Percentiles rank a stretch among this genome's conserved stretches.
phyloP scores from a whole-genome alignment of 306 rosid species.

The Pyrus betulifolia region DNA sequence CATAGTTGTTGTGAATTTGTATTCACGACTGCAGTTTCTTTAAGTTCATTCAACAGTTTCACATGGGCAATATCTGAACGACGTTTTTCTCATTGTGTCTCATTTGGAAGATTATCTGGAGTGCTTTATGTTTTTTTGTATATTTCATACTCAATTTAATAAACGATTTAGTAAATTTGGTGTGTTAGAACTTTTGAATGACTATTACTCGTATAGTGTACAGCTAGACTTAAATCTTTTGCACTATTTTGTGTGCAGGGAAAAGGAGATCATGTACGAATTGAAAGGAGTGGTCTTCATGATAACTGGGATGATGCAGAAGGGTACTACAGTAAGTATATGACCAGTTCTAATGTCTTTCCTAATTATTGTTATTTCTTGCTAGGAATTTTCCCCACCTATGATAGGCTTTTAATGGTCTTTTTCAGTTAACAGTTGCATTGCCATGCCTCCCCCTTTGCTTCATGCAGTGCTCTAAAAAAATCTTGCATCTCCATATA shows the following conservation, averaged over 20 bases:
- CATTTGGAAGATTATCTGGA: background rate
- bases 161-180: background rate
- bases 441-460: background rate
- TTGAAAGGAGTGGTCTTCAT: conserved; percentile 79
- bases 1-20: background rate
- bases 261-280: conserved; percentile 55
- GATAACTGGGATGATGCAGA: conserved; percentile 99
- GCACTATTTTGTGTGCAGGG: conserved; percentile 38
- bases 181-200: background rate
- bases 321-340: conserved; percentile 88
- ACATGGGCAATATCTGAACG: background rate
- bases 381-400: background rate
- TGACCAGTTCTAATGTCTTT: background rate
- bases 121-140: too few relatives aligned
- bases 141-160: too few relatives aligned
- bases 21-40: background rate
- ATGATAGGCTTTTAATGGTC: background rate
- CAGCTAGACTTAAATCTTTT: background rate
- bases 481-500: background rate
- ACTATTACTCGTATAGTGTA: background rate
- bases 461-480: background rate
- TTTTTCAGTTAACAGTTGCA: background rate
- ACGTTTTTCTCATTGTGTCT: background rate
- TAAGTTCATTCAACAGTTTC: background rate
- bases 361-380: conserved; percentile 6